These are phyloP conservation scores for Botrytis squamosa DNA, from an alignment of 2,329 filamentous ascomycete species.

Conservation along the genomic window DNA sequence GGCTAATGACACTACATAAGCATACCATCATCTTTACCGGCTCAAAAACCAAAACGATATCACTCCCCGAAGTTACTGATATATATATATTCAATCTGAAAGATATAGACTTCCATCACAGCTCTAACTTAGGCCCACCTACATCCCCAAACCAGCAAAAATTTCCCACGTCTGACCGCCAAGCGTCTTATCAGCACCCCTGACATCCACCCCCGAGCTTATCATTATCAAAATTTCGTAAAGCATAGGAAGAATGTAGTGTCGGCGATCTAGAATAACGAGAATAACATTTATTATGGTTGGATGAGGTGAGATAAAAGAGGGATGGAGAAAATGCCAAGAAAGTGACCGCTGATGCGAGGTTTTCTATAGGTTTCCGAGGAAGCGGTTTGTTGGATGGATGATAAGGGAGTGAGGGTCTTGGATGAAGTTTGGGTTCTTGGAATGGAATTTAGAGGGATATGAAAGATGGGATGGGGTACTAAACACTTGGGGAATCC, in stretches of 20 bases:
- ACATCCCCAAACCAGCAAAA: slow-evolving; percentile 1
- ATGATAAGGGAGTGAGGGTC: neutral
- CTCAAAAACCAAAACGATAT: neutral
- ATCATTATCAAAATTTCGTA: neutral
- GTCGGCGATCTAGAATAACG: neutral
- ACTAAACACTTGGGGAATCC: neutral
- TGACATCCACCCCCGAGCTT: neutral
- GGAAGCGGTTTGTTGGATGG: neutral
- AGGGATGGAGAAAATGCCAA: neutral
- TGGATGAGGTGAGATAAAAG: neutral
- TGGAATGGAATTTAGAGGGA: neutral
- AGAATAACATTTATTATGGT: neutral
- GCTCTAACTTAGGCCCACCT: neutral
- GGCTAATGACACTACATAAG: neutral
- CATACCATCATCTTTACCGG: neutral
- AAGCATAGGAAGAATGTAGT: neutral
- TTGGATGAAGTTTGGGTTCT: neutral
- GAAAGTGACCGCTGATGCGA: neutral
- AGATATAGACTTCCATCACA: neutral
- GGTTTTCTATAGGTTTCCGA: neutral
- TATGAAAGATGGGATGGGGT: neutral
- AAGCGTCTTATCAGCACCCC: neutral
- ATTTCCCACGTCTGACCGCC: neutral
- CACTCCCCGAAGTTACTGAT: neutral
- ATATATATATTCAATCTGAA: neutral